phyloP scores from a whole-genome alignment of 192 early-diverging fungal genomes.

The Spinellus fusiger region DNA sequence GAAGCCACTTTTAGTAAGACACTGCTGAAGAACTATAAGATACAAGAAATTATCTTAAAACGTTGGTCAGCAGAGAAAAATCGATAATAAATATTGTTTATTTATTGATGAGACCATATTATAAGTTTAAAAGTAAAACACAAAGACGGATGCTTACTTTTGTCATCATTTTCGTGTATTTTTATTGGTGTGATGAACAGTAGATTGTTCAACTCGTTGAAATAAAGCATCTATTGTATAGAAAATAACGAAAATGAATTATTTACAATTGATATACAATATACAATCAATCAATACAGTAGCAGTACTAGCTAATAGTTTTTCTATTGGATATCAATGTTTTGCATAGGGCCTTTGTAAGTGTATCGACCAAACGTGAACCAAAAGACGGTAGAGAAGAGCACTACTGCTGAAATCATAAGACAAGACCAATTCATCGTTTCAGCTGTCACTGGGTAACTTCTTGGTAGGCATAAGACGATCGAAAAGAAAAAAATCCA shows the following conservation, averaged over 20 bases:
- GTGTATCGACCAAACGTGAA: conserved; percentile 34
- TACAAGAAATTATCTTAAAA: conserved; percentile 17
- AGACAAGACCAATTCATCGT: conserved; percentile 42
- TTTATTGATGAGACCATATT: too few species aligned
- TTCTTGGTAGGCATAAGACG: conserved; percentile 32
- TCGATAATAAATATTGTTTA: conserved; percentile 16
- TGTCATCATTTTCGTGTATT: too few species aligned
- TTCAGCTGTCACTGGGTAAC: conserved; percentile 21
- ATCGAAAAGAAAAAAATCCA: conserved; percentile 40
- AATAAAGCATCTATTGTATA: too few species aligned
- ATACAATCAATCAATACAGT: not conserved
- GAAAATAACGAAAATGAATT: too few species aligned
- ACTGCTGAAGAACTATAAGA: not conserved
- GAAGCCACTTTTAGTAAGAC: not conserved
- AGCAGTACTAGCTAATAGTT: not conserved
- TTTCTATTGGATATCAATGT: not conserved
- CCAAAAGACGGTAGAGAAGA: conserved; percentile 37
- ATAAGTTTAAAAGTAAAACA: too few species aligned
- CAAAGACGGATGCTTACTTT: too few species aligned
- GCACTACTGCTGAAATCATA: conserved; percentile 28
- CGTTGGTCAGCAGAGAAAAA: conserved; percentile 27
- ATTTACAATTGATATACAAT: not conserved
- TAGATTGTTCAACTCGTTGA: too few species aligned
- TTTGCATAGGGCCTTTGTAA: conserved; percentile 36
- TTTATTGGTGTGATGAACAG: too few species aligned